Base-by-base conservation (phyloP, 148 eudicot genomes). In the Vaccinium darrowii region DNA sequence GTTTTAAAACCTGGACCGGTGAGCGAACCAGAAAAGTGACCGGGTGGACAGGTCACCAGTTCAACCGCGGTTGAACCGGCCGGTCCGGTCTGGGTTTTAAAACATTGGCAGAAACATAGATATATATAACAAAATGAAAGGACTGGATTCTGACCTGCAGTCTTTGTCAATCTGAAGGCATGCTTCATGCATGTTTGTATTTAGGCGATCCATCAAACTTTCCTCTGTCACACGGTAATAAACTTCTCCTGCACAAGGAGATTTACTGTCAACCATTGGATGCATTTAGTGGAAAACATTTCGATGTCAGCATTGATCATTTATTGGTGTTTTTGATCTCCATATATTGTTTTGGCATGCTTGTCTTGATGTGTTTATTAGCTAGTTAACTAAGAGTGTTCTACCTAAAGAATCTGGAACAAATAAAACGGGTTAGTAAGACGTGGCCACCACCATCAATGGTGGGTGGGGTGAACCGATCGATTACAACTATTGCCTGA, bases 141-240 rank as follows among this genome's bases (percentile, higher is more conserved):
- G 39, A 84, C 33, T 52, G 72, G 25, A 63, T 16, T 52, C 84
- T 80, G 47, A 93, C 98, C 95, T 93, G 98, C 97, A 92, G 23
- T 87, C 86, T 84, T 93, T 86, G 86, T 91, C 89, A 67, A 96
- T 94, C 86, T 82, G 88, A 85, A 92, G 94, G 84, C 93, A 87
- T 53, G 93, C 93, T 78, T 96, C 97, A 58, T 92, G 98, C 98
- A 96, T 93, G 86, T 94, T 88, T 51, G 94, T 96, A 86, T 91
- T 94, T 65, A 90, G 85, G 84, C 98, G 95, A 49, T 94, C 98
- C 91, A 84, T 91, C 88, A 96, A 72, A 83, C 94, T 92, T 84
- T 93, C 95, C 50, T 89, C 87, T 9, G 95, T 94, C 83, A 93
- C 98, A 73, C 93, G 92, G 79, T 83, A 94, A 33, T 58, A 16